phyloP scores from a whole-genome alignment of 768 basidiomycete species.

The Royoungia palumana region DNA sequence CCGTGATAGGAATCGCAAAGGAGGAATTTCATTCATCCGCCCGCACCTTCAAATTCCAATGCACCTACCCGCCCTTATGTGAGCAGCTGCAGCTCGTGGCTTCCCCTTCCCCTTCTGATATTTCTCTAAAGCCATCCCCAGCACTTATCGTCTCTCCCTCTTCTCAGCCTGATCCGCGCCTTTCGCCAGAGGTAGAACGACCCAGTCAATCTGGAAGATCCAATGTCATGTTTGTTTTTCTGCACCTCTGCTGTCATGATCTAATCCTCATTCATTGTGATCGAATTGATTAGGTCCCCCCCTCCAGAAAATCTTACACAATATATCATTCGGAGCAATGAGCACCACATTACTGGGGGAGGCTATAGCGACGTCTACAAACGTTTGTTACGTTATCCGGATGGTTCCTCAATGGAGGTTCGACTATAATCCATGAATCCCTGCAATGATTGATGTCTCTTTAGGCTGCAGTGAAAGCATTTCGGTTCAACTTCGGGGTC shows the following conservation, averaged over 20 bases:
- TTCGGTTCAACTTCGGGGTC: conserved; percentile 9
- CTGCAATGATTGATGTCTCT: background rate
- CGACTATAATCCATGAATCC: too few species aligned
- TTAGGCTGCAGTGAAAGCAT: conserved; percentile 24
- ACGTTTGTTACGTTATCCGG: background rate
- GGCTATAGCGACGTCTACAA: conserved; percentile 15
- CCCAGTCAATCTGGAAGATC: too few species aligned
- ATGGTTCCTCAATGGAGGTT: background rate
- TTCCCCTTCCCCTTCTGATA: too few species aligned
- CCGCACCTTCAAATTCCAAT: too few species aligned
- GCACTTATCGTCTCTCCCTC: background rate
- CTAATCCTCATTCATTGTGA: background rate
- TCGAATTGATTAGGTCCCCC: background rate
- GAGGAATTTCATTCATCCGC: too few species aligned
- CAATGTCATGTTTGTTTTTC: background rate
- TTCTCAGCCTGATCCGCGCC: too few species aligned
- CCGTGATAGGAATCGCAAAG: background rate
- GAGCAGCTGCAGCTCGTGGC: too few species aligned
- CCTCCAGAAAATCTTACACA: conserved; percentile 9
- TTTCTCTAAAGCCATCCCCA: too few species aligned
- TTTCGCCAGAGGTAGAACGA: background rate
- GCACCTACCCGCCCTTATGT: too few species aligned
- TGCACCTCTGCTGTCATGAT: background rate
- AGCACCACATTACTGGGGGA: conserved; percentile 6
- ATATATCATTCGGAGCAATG: background rate